These are phyloP conservation scores for Nematodospora anomalae DNA, from an alignment of 1,139 yeast species.

Conservation along the genomic window DNA sequence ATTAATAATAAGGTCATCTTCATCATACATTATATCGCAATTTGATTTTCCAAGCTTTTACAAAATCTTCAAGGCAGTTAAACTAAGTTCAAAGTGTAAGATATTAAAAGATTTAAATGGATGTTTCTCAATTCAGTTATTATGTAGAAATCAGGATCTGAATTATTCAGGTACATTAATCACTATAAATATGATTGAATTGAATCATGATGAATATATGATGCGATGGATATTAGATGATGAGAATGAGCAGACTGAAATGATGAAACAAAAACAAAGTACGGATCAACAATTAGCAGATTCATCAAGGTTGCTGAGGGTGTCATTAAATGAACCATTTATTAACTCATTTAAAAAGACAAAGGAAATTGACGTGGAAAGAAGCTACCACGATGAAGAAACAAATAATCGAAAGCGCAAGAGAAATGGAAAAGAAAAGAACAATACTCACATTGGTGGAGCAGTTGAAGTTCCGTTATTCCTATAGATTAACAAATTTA, in stretches of 20 bases:
- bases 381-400: constrained; percentile 5
- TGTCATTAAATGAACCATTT: constrained; percentile 8
- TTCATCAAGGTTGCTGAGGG: neutral
- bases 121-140: constrained; percentile 47
- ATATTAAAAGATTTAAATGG: constrained; percentile 60
- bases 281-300: neutral
- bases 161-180: constrained; percentile 60
- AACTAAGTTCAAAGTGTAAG: constrained; percentile 58
- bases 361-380: constrained; percentile 5
- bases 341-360: constrained; percentile 10
- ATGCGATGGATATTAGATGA: constrained; percentile 15
- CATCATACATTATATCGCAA: constrained; percentile 31
- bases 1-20: constrained; percentile 22
- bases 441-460: constrained; percentile 33
- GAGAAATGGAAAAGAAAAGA: constrained; percentile 8
- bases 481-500: constrained; percentile 18
- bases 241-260: constrained; percentile 4
- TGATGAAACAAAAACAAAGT: neutral
- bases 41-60: constrained; percentile 56
- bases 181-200: constrained; percentile 60
- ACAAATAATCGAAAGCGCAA: constrained; percentile 1
- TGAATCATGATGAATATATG: constrained; percentile 17
- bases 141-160: constrained; percentile 35
- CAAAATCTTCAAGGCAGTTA: constrained; percentile 54
- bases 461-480: constrained; percentile 45